Evolutionary conservation across 495 filamentous ascomycete genomes (phyloP).

Genomic region (Hypoxylon subgilvum): DNA sequence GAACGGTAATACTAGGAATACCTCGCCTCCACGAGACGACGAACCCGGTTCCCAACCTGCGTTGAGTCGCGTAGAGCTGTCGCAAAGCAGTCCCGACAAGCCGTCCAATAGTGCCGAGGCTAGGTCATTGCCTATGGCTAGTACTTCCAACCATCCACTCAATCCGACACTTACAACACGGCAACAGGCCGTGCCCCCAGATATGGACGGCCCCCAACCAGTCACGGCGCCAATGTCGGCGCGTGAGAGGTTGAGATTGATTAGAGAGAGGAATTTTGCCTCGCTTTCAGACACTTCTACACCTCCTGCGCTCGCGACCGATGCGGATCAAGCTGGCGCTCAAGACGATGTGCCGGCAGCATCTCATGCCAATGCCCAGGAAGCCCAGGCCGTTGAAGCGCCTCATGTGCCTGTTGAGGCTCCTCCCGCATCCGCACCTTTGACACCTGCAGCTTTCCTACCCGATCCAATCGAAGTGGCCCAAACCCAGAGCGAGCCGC

Average conservation of each 20-base stretch:
- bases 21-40: conserved; percentile 18
- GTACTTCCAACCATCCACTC: neutral
- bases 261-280: conserved; percentile 30
- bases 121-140: neutral
- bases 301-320: neutral
- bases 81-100: conserved; percentile 2
- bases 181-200: conserved; percentile 5
- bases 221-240: conserved; percentile 28
- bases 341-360: neutral
- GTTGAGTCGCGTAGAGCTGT: conserved; percentile 5
- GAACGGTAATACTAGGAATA: conserved; percentile 27
- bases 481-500: neutral
- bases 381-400: conserved; percentile 1
- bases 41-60: conserved; percentile 13
- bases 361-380: conserved; percentile 5
- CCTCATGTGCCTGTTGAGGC: conserved; percentile 3
- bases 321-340: neutral
- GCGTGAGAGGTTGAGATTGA: conserved; percentile 37
- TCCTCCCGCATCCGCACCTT: conserved; percentile 9
- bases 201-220: conserved; percentile 36
- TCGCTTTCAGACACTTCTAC: neutral
- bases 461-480: neutral
- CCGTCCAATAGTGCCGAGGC: neutral
- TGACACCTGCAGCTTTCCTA: conserved; percentile 15
- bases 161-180: neutral